Evolutionary conservation across 345 rosid species (phyloP).

Genomic region (Ceriops zippeliana): DNA sequence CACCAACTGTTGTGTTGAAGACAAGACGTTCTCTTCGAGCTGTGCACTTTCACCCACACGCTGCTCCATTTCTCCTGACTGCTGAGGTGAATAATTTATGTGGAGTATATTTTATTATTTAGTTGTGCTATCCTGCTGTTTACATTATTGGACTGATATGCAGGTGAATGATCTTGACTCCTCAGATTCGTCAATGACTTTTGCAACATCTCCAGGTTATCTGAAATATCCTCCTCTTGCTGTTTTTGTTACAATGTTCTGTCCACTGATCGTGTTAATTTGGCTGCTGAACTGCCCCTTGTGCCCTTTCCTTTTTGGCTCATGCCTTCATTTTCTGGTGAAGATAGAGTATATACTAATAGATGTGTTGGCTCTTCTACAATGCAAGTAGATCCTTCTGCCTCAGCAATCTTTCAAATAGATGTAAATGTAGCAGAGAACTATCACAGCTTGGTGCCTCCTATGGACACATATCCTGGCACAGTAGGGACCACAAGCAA

Average conservation of each 20-base stretch:
- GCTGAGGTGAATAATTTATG: conserved; percentile 52
- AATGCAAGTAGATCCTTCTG: conserved; percentile 43
- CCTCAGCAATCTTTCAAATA: conserved; percentile 40
- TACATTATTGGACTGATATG: conserved; percentile 40
- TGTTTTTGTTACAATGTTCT: conserved; percentile 51
- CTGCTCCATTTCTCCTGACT: conserved; percentile 65
- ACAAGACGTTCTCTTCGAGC: conserved; percentile 70
- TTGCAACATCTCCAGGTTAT: conserved; percentile 62
- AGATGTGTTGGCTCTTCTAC: conserved; percentile 36
- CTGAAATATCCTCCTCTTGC: conserved; percentile 59
- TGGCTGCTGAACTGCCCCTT: conserved; percentile 53
- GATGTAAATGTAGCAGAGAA: conserved; percentile 34
- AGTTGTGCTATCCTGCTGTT: conserved; percentile 20
- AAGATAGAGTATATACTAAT: conserved; percentile 39
- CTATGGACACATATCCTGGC: conserved; percentile 40
- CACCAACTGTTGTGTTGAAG: conserved; percentile 55
- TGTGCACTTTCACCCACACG: conserved; percentile 75
- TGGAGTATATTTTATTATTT: conserved; percentile 20
- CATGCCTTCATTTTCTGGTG: conserved; percentile 52
- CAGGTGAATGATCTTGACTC: conserved; percentile 83
- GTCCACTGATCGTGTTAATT: conserved; percentile 38
- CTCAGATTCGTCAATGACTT: conserved; percentile 58
- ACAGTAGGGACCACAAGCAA: conserved; percentile 26
- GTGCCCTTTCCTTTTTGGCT: conserved; percentile 46
- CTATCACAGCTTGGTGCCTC: conserved; percentile 36